Percentiles rank a stretch among this genome's conserved stretches.
Evolutionary conservation across 2,329 filamentous ascomycete species (phyloP).

Genomic region (Aureobasidium sp.): DNA sequence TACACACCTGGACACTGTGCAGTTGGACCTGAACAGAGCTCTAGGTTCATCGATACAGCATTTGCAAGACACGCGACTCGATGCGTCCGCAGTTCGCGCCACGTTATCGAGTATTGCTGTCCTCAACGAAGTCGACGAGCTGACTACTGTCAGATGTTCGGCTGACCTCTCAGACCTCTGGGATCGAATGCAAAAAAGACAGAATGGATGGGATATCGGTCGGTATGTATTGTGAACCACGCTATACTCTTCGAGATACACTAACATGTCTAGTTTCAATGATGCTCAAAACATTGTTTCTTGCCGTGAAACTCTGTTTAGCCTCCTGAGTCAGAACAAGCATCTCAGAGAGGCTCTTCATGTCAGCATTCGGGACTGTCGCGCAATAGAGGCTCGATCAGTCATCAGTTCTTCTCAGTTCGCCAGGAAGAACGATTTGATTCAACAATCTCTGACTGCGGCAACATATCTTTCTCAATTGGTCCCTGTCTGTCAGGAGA

Average conservation of each 20-base stretch:
- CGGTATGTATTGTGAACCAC: conserved; percentile 45
- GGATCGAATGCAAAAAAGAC: conserved; percentile 53
- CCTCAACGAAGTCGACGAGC: conserved; percentile 72
- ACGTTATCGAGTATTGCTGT: conserved; percentile 58
- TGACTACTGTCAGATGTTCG: conserved; percentile 44
- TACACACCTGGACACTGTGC: conserved; percentile 45
- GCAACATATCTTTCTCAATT: conserved; percentile 76
- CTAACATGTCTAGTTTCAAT: conserved; percentile 46
- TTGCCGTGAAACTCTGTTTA: conserved; percentile 73
- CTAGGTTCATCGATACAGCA: neutral
- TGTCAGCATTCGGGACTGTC: conserved; percentile 54
- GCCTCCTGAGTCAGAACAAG: conserved; percentile 64
- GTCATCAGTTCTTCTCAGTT: conserved; percentile 66
- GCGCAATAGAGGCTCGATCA: conserved; percentile 65
- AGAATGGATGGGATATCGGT: conserved; percentile 71
- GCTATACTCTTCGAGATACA: neutral
- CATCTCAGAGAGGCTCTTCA: conserved; percentile 52
- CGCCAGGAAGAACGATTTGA: conserved; percentile 68
- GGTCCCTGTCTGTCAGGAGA: conserved; percentile 55
- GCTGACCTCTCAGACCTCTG: conserved; percentile 55
- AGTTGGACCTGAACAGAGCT: conserved; percentile 17
- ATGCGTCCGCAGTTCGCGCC: conserved; percentile 44
- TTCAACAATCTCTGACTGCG: conserved; percentile 79
- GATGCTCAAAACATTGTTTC: conserved; percentile 75
- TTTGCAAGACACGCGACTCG: conserved; percentile 20